These are phyloP conservation scores for Xylariaceae sp. DNA, from an alignment of 2,329 filamentous ascomycete genomes.

Conservation along the genomic window DNA sequence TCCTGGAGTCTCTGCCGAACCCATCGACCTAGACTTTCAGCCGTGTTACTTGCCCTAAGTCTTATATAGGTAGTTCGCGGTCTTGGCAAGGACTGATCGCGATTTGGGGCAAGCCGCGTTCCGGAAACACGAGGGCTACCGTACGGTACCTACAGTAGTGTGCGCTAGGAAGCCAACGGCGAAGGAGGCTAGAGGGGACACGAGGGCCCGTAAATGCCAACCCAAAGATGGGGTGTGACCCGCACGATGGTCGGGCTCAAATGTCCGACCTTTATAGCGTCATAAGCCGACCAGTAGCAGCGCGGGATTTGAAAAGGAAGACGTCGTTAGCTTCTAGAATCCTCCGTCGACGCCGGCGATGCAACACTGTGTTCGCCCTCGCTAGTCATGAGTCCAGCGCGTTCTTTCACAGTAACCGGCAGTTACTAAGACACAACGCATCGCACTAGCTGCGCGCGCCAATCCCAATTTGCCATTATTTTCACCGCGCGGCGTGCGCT, in stretches of 20 bases:
- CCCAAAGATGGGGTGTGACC: conserved; percentile 22
- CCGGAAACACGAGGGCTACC: conserved; percentile 23
- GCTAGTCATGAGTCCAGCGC: conserved; percentile 9
- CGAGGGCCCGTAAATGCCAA: conserved; percentile 1
- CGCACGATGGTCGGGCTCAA: conserved; percentile 23
- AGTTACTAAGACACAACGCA: conserved; percentile 16
- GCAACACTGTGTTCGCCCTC: conserved; percentile 7
- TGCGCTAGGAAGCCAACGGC: background rate
- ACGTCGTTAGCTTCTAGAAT: conserved; percentile 26
- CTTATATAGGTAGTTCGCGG: conserved; percentile 5
- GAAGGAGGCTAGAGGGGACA: background rate
- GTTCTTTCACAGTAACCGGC: conserved; percentile 4
- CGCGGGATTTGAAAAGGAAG: conserved; percentile 20
- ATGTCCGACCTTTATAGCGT: conserved; percentile 25
- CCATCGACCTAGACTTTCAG: background rate
- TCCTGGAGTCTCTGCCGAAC: too few relatives aligned
- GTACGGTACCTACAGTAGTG: conserved; percentile 3
- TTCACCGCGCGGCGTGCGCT: conserved; percentile 14
- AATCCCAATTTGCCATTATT: conserved; percentile 27
- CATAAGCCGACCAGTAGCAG: conserved; percentile 26
- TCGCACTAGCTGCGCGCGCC: conserved; percentile 22
- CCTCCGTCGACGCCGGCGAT: conserved; percentile 10
- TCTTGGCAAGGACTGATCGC: conserved; percentile 9
- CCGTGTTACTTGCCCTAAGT: background rate
- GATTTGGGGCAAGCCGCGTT: conserved; percentile 10